Evolutionary conservation across 2,329 filamentous ascomycete species (phyloP), one percentile per base, ranked within the genome.

Genomic region (Immersiporthe knoxdaviesiana): DNA sequence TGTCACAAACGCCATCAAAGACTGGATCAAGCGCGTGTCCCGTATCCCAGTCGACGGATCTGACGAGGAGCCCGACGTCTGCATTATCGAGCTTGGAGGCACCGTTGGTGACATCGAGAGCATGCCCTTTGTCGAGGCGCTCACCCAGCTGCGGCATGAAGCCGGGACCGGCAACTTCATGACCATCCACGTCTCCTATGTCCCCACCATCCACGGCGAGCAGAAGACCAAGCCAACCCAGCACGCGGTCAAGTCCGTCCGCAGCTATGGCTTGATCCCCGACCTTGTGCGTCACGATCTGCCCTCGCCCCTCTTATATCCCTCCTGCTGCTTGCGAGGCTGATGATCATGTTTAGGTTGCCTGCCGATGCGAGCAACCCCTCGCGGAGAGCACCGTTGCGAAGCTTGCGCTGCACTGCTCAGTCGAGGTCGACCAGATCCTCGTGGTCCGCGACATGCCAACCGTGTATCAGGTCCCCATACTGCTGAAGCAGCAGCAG

Each of bases 191-290:
- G 95, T 97, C 72, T 94, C 92, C 5, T 92, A 94, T 75, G 91
- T 98, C 44, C 96, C 94, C 1, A 87, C 95, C 44, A 73, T 79
- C 11, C 72, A 86, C 69, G 86, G 86, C 56, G 87, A 98, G 84
- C 90, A 97, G 80, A 98, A 98, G 88, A 98, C 94, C 12, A 98
- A 98, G 83, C 96, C 96, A 0, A 99, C 96, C 0, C 96, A 99
- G 79, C 89, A 93, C 75, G 93, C 95, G 35, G 93, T 98, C 75
- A 91, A 91, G 77, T 89, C 92, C 75, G 90, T 94, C 72, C 91
- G 95, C 72, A 94, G 92, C 77, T 91, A 92, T 72, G 94, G 94
- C 77, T 81, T 93, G 67, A 87, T 85, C 70, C 91, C 90, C 1
- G 90, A 92, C 74, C 77, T 96, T 78, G 89, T 91, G 81, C 70